These are phyloP conservation scores for Plenodomus biglobosus DNA, from an alignment of 2,329 filamentous ascomycete species.

Conservation along the genomic window DNA sequence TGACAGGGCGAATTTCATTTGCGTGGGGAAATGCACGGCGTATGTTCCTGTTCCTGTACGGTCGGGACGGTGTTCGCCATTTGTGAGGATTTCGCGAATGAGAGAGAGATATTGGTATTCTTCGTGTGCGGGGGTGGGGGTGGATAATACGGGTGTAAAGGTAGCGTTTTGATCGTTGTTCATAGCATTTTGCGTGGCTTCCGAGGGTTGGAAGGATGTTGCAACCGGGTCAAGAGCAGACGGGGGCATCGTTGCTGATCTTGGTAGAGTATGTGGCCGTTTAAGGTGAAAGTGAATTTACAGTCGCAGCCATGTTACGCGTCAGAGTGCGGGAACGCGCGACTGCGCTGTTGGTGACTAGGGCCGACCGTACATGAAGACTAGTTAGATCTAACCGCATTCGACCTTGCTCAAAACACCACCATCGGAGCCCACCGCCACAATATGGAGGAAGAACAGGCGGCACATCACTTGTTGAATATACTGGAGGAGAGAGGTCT, in stretches of 20 bases:
- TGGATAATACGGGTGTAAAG: constrained; percentile 6
- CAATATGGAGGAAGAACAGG: constrained; percentile 39
- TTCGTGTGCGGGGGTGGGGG: constrained; percentile 61
- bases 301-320: constrained; percentile 22
- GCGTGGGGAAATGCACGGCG: constrained; percentile 83
- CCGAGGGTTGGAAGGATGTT: not conserved
- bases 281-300: not conserved
- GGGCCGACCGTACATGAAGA: constrained; percentile 19
- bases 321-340: constrained; percentile 28
- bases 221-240: constrained; percentile 26
- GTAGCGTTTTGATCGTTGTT: constrained; percentile 15
- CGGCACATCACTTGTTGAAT: constrained; percentile 48
- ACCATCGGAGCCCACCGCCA: constrained; percentile 4
- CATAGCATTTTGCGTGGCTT: not conserved
- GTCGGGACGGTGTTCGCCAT: constrained; percentile 87
- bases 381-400: constrained; percentile 22
- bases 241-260: constrained; percentile 27
- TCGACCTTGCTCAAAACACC: constrained; percentile 28
- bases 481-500: constrained; percentile 50
- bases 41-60: constrained; percentile 91
- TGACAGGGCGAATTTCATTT: constrained; percentile 83
- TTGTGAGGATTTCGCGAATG: constrained; percentile 77
- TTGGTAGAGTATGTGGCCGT: not conserved
- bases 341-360: constrained; percentile 31
- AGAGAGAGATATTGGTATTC: constrained; percentile 93